Evolutionary conservation across 2,329 filamentous ascomycete genomes (phyloP).

Genomic region (Verticillium nubilum): DNA sequence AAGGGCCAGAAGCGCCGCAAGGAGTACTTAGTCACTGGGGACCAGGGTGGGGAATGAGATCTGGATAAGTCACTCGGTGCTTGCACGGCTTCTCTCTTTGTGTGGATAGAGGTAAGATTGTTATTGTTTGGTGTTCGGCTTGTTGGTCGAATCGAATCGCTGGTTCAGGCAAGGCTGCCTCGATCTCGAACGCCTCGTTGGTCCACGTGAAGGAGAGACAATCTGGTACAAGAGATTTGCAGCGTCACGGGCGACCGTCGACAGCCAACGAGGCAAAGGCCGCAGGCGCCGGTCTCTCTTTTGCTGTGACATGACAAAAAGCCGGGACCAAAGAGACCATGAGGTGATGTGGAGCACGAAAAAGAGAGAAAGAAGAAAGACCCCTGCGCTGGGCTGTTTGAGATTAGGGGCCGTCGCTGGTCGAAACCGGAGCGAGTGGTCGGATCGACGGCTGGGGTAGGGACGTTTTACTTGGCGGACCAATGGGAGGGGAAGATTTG

Average conservation of each 20-base stretch:
- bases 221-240: neutral
- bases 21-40: too few relatives aligned
- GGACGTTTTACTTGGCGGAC: neutral
- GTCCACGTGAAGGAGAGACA: neutral
- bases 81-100: too few relatives aligned
- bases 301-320: neutral
- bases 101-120: neutral
- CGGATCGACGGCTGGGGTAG: neutral
- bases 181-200: neutral
- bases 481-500: neutral
- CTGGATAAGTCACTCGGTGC: too few relatives aligned
- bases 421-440: neutral
- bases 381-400: neutral
- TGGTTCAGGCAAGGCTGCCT: neutral
- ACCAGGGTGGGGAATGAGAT: too few relatives aligned
- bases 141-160: neutral
- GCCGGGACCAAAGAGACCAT: neutral
- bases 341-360: neutral
- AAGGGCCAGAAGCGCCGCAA: neutral
- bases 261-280: neutral
- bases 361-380: neutral
- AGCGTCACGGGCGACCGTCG: neutral
- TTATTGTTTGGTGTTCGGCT: neutral
- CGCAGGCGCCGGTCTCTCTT: neutral
- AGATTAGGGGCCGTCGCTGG: neutral